Evolutionary conservation across 208 protist genomes (phyloP).

Genomic region (Angomonas ambiguus): DNA sequence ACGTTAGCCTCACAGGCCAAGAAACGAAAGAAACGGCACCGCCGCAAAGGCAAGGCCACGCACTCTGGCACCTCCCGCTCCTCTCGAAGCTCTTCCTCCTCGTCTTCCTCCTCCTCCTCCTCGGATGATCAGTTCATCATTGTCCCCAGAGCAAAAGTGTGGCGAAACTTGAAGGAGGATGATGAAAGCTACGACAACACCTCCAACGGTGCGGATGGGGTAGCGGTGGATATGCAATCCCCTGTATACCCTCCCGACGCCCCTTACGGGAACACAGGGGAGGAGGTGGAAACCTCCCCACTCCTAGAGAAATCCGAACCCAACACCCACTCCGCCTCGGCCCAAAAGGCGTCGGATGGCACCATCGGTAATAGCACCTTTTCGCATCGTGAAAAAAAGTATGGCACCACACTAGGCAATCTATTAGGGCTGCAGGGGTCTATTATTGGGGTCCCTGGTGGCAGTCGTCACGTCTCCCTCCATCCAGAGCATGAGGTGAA

Average conservation of each 20-base stretch:
- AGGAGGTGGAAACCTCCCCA: background rate
- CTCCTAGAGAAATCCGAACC: background rate
- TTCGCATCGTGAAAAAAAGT: slow-evolving; percentile 23
- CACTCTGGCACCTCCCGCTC: slow-evolving; percentile 7
- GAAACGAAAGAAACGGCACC: background rate
- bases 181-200: slow-evolving; percentile 11
- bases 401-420: slow-evolving; percentile 38
- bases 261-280: background rate
- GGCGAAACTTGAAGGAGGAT: slow-evolving; percentile 40
- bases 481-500: slow-evolving; percentile 45
- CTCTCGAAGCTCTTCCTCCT: slow-evolving; percentile 20
- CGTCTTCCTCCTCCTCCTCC: slow-evolving; percentile 26
- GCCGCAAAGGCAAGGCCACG: background rate
- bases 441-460: slow-evolving; percentile 2
- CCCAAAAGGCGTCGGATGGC: background rate
- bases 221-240: background rate
- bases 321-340: background rate
- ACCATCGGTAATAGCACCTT: background rate
- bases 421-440: slow-evolving; percentile 8
- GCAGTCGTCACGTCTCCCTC: slow-evolving; percentile 20
- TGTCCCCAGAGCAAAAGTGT: slow-evolving; percentile 63
- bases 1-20: background rate
- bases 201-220: background rate
- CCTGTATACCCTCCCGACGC: background rate
- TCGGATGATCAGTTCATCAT: slow-evolving; percentile 50